These are phyloP conservation scores for Cercophora newfieldiana DNA, from an alignment of 495 filamentous ascomycete species.

Conservation along the genomic window DNA sequence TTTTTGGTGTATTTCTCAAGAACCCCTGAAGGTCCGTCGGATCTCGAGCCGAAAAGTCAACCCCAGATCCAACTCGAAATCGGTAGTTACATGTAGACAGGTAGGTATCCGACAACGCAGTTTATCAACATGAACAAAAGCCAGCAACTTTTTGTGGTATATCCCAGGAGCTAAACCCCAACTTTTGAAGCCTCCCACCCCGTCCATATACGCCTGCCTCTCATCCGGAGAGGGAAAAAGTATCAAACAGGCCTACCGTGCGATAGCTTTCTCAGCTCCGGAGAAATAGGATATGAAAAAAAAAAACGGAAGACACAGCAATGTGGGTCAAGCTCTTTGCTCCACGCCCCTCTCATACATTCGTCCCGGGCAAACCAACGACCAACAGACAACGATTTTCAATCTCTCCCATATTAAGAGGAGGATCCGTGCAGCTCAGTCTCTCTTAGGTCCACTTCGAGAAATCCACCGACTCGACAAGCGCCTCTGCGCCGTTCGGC, in stretches of 20 bases:
- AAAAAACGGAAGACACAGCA: neutral
- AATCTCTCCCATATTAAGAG: neutral
- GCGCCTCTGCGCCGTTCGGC: conserved; percentile 45
- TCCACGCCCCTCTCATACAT: neutral
- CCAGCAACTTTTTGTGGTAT: conserved; percentile 11
- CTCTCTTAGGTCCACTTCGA: conserved; percentile 54
- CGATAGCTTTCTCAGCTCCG: neutral
- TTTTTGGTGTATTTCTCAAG: no score
- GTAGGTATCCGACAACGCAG: no score
- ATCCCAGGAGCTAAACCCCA: neutral
- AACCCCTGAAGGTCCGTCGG: neutral
- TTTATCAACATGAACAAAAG: no score
- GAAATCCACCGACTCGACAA: conserved; percentile 60
- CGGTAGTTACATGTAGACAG: neutral
- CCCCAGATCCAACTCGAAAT: neutral
- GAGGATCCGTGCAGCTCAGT: neutral
- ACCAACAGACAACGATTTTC: neutral
- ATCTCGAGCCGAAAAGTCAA: no score
- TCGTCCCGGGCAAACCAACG: neutral
- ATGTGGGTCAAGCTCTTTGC: neutral
- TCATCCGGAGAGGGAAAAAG: neutral
- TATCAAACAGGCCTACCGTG: neutral
- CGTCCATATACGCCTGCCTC: neutral
- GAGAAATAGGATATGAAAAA: neutral
- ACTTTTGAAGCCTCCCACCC: neutral